phyloP scores from a whole-genome alignment of 1,284 basidiomycete species.

The Fomitiporia mediterranea region DNA sequence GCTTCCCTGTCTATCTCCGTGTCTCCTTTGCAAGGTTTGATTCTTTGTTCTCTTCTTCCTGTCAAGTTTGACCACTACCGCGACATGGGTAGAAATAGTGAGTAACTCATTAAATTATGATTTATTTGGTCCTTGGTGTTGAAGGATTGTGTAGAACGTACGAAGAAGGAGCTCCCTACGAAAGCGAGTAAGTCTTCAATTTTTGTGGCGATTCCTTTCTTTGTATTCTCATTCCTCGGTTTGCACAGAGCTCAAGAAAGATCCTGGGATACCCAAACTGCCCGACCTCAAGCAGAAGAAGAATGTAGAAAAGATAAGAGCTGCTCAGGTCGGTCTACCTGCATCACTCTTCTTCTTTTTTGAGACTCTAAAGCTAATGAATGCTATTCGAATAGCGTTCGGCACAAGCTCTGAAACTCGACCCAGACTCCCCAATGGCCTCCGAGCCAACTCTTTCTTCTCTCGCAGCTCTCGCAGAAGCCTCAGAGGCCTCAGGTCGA shows the following conservation, averaged over 20 bases:
- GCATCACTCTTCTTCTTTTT: conserved; percentile 18
- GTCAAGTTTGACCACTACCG: background rate
- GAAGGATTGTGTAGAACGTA: conserved; percentile 25
- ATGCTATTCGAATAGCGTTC: conserved; percentile 21
- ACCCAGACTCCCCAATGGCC: conserved; percentile 65
- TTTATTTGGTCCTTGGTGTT: background rate
- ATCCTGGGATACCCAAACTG: conserved; percentile 75
- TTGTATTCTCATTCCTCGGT: background rate
- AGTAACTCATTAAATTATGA: conserved; percentile 25
- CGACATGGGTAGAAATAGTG: conserved; percentile 56
- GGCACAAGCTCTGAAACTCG: conserved; percentile 25
- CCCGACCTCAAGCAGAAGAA: conserved; percentile 52
- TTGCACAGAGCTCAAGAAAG: conserved; percentile 68
- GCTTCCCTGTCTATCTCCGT: no score
- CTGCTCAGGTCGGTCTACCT: conserved; percentile 36
- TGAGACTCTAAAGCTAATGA: background rate
- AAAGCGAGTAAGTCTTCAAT: conserved; percentile 45
- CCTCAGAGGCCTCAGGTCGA: conserved; percentile 30
- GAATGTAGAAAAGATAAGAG: conserved; percentile 34
- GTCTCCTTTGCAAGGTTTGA: no score
- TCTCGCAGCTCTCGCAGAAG: conserved; percentile 43
- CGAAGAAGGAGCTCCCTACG: conserved; percentile 47
- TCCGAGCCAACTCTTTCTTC: conserved; percentile 66
- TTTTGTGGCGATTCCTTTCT: background rate
- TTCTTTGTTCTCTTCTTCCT: background rate